Percentiles rank a stretch among this genome's conserved stretches.
These are phyloP conservation scores for Nothophaeocryptopus gaeumannii DNA, from an alignment of 2,329 filamentous ascomycete species.

Conservation along the genomic window DNA sequence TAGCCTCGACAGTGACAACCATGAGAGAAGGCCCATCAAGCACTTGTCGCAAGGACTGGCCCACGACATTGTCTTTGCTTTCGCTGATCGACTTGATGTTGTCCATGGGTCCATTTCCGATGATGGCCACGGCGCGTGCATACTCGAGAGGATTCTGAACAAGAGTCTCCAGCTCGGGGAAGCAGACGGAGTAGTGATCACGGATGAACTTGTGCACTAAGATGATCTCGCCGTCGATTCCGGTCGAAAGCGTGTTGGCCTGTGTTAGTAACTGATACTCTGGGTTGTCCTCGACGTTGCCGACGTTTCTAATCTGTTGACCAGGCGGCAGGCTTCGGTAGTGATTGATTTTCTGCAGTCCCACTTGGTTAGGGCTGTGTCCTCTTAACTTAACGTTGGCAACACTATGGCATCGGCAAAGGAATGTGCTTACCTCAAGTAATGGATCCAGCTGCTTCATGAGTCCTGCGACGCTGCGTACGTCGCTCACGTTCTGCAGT, in stretches of 20 bases:
- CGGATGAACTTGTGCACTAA: conserved; percentile 94
- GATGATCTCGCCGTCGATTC: conserved; percentile 88
- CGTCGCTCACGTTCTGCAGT: conserved; percentile 68
- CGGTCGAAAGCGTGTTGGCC: conserved; percentile 84
- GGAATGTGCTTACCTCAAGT: conserved; percentile 66
- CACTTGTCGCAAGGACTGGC: conserved; percentile 71
- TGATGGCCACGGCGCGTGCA: conserved; percentile 87
- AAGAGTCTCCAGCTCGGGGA: conserved; percentile 86
- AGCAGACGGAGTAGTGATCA: conserved; percentile 91
- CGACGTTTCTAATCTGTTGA: conserved; percentile 63
- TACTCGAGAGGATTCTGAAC: conserved; percentile 92
- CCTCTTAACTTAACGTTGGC: conserved; percentile 53
- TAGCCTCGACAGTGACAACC: conserved; percentile 93
- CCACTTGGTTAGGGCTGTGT: conserved; percentile 66
- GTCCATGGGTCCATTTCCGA: conserved; percentile 88
- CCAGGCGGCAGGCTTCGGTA: conserved; percentile 68
- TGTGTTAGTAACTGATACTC: conserved; percentile 86
- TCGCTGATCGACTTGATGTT: conserved; percentile 77
- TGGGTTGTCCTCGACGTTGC: conserved; percentile 86
- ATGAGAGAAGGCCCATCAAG: conserved; percentile 88
- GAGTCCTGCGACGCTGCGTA: conserved; percentile 73
- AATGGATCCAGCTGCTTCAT: conserved; percentile 80
- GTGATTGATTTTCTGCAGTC: conserved; percentile 71
- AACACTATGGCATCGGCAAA: conserved; percentile 17
- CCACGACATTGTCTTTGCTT: conserved; percentile 74